phyloP scores from a whole-genome alignment of 2,329 filamentous ascomycete genomes.

The Dactylellina sp. region DNA sequence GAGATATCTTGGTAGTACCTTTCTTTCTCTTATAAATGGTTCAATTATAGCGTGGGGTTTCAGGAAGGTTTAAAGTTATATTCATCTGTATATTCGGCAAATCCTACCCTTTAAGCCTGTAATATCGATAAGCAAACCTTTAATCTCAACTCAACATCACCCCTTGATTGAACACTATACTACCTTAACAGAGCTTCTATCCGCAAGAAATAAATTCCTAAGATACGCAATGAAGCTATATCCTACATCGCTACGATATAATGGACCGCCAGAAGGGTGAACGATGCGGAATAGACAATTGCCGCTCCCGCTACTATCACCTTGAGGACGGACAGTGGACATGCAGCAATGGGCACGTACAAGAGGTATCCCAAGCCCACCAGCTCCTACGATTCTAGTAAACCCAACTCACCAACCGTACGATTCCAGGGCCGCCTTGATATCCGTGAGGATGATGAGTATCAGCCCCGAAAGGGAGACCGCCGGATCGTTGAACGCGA shows the following conservation, averaged over 20 bases:
- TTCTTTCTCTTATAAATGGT: no score
- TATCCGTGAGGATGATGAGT: conserved; percentile 50
- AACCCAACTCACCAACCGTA: conserved; percentile 57
- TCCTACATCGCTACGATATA: conserved; percentile 4
- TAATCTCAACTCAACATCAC: no score
- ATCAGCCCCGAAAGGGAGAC: conserved; percentile 56
- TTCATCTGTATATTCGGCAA: no score
- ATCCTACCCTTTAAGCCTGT: no score
- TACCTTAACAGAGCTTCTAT: no score
- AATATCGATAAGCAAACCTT: no score
- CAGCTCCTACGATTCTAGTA: conserved; percentile 59
- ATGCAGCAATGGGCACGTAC: conserved; percentile 82
- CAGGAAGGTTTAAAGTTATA: no score
- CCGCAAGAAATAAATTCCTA: neutral
- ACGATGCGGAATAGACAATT: conserved; percentile 68
- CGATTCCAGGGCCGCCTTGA: conserved; percentile 37
- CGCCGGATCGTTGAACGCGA: conserved; percentile 63
- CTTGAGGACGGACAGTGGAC: conserved; percentile 80
- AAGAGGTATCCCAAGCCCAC: conserved; percentile 70
- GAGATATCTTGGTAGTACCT: no score
- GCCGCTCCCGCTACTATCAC: conserved; percentile 78
- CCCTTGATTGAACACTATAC: neutral
- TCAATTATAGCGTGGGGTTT: no score
- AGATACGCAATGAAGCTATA: conserved; percentile 28
- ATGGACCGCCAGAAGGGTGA: conserved; percentile 61